Conservation (phyloP, 805 yeast species). For the Sugiyamaella qingdaonensis region DNA sequence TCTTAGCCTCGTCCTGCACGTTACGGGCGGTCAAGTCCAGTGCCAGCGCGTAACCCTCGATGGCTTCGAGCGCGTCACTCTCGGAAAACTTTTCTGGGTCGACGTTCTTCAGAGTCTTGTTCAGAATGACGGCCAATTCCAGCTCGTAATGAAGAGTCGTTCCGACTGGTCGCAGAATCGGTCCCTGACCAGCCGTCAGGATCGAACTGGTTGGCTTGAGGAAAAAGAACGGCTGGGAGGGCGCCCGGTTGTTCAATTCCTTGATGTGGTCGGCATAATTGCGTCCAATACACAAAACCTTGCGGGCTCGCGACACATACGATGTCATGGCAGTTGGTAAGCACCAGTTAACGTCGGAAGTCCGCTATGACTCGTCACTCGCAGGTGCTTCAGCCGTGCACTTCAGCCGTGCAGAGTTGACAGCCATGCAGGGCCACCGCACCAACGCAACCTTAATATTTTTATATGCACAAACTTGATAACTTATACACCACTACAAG, state of each 20-base stretch:
- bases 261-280: conserved; percentile 95
- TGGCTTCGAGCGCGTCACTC: conserved; percentile 67
- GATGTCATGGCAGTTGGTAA: not conserved
- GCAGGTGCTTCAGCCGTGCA: too few species aligned
- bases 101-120: conserved; percentile 57
- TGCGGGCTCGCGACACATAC: conserved; percentile 31
- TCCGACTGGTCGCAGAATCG: conserved; percentile 79
- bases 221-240: conserved; percentile 87
- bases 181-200: conserved; percentile 62
- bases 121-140: conserved; percentile 78
- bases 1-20: conserved; percentile 91
- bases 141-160: conserved; percentile 85
- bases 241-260: conserved; percentile 78
- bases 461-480: too few species aligned
- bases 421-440: too few species aligned
- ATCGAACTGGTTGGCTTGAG: conserved; percentile 83
- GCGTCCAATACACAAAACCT: conserved; percentile 92
- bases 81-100: conserved; percentile 52
- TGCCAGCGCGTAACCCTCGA: conserved; percentile 84
- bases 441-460: too few species aligned
- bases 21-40: conserved; percentile 94
- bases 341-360: too few species aligned
- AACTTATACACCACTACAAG: too few species aligned
- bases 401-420: too few species aligned
- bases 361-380: too few species aligned